These are phyloP conservation scores for Bacidia gigantensis DNA, from an alignment of 495 filamentous ascomycete species.

Conservation along the genomic window DNA sequence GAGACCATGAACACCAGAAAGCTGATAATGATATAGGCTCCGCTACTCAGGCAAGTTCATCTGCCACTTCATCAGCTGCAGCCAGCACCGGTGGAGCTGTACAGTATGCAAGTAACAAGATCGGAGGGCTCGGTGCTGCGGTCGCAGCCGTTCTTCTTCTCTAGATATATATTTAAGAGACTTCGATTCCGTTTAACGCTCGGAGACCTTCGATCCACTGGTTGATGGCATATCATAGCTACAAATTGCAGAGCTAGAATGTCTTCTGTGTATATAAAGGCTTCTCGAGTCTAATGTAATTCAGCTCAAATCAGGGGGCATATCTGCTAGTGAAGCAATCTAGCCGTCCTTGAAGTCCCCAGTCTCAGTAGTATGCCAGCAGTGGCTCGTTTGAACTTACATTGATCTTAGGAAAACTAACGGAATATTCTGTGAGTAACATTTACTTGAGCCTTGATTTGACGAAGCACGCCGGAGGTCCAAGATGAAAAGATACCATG, in stretches of 20 bases:
- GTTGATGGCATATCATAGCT: neutral
- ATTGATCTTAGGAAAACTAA: no score
- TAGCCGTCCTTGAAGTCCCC: no score
- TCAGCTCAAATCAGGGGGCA: no score
- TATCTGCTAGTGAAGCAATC: no score
- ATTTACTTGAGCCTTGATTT: no score
- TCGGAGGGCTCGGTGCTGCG: conserved; percentile 15
- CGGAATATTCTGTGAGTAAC: no score
- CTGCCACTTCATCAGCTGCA: conserved; percentile 6
- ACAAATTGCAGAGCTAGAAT: neutral
- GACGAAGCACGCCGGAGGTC: no score
- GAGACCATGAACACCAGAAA: neutral
- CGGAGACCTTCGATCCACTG: neutral
- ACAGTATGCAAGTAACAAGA: conserved; percentile 7
- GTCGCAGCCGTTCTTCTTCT: conserved; percentile 13
- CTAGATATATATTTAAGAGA: neutral
- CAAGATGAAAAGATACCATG: no score
- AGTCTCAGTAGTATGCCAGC: no score
- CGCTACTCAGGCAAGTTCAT: neutral
- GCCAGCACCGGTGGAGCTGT: conserved; percentile 4
- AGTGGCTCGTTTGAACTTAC: no score
- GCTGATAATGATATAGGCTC: neutral
- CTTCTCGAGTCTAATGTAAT: neutral
- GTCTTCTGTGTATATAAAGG: neutral
- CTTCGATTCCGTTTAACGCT: neutral